Conservation (phyloP, 78 protist genomes). For the Protostelium mycophagum region DNA sequence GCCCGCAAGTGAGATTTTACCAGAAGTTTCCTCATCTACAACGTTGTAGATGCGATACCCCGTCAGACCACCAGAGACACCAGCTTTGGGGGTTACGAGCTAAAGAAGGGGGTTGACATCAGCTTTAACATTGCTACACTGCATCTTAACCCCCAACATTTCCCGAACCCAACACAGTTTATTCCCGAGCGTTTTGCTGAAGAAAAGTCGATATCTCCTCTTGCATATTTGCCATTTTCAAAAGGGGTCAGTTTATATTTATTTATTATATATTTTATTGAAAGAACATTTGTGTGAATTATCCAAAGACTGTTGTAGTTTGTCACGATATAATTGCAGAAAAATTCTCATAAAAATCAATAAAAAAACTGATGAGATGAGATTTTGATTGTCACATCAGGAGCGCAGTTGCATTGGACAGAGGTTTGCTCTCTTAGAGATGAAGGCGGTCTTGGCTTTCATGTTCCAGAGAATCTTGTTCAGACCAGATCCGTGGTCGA, state of each 20-base stretch:
- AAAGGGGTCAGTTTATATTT: not conserved
- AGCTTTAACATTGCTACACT: not conserved
- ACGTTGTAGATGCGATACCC: not conserved
- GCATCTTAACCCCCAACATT: not conserved
- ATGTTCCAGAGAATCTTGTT: not conserved
- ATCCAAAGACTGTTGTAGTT: no score
- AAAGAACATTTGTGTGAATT: no score
- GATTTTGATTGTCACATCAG: no score
- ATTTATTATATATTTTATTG: no score
- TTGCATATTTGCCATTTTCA: not conserved
- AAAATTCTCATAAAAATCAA: no score
- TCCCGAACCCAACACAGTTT: not conserved
- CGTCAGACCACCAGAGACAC: not conserved
- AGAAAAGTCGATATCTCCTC: not conserved
- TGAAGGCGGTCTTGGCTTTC: conserved; percentile 1
- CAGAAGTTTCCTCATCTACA: not conserved
- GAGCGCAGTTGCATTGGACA: not conserved
- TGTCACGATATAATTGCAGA: no score
- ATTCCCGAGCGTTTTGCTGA: not conserved
- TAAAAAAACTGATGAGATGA: no score
- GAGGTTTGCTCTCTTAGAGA: not conserved
- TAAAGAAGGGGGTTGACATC: not conserved
- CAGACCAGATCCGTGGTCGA: not conserved
- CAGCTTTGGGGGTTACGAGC: not conserved
- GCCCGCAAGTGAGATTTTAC: not conserved